Percentiles rank a stretch among this genome's conserved stretches.
These are phyloP conservation scores for Ustilago sp. DNA, from an alignment of 1,284 basidiomycete genomes.

Conservation along the genomic window DNA sequence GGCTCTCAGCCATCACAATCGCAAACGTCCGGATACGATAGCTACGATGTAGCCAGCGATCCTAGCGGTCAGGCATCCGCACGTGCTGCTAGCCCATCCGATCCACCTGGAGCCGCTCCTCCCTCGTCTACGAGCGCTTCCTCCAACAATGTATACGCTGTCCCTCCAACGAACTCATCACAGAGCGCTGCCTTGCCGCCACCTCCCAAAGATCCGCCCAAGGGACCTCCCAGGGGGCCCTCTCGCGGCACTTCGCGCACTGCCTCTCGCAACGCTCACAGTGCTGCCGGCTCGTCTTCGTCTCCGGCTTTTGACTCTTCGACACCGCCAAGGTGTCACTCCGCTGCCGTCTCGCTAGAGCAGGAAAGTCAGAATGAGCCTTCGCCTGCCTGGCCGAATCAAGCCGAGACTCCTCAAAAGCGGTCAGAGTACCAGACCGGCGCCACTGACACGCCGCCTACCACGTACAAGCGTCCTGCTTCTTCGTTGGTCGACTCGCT, in stretches of 20 bases:
- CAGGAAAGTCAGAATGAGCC: constrained; percentile 22
- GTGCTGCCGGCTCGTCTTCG: constrained; percentile 5
- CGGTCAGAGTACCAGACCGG: constrained; percentile 9
- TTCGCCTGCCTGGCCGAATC: constrained; percentile 9
- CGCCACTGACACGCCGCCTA: constrained; percentile 29
- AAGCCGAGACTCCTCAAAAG: constrained; percentile 10
- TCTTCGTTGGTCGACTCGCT: constrained; percentile 45
- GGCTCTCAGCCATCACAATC: constrained; percentile 6
- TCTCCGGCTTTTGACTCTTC: constrained; percentile 11
- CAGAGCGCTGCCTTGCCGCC: constrained; percentile 17
- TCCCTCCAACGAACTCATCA: constrained; percentile 6
- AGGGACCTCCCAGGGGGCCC: constrained; percentile 44
- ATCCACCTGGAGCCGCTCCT: constrained; percentile 21
- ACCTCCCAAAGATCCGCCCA: constrained; percentile 23
- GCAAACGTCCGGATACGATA: constrained; percentile 11
- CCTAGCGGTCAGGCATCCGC: constrained; percentile 1
- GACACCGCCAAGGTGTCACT: not conserved
- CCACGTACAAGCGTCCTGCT: constrained; percentile 26
- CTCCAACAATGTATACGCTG: constrained; percentile 11
- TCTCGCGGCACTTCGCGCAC: constrained; percentile 41
- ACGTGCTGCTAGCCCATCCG: constrained; percentile 39
- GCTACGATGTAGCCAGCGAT: not conserved
- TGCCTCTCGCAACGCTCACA: constrained; percentile 36
- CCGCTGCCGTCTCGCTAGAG: constrained; percentile 35
- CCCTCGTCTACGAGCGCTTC: not conserved